Base-by-base conservation (phyloP, 306 rosid species). In the Fragaria nilgerrensis region DNA sequence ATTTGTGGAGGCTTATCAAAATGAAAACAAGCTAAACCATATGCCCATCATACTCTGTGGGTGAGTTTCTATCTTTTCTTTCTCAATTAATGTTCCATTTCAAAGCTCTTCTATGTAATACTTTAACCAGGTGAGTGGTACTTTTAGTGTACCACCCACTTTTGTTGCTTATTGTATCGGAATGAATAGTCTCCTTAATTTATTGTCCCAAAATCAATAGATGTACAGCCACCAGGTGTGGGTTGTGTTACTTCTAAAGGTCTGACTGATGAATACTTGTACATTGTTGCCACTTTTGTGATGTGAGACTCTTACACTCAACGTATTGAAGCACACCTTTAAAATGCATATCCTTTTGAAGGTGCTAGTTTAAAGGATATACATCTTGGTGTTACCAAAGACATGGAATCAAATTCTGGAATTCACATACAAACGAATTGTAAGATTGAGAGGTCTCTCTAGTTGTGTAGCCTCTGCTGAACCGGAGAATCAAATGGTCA, bases 41-140 rank as follows among this genome's bases (percentile, higher is more conserved):
- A 84, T 90, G 91, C 96, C 99, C 23, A 89, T 95, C 75, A 62
- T 95, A 78, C 90, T 95, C 25, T 95, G 99, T 90, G 99, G 99
- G 99, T 95, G 82, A 88, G 47, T 45, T 49, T 53, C 44, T 77
- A 20, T 36, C 73, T 63, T 61, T 66, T 25, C 49, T 23, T 68
- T 47, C 39, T 63, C 3, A 48, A 41, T 52, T 5, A 58, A 70
- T 66, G 76, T 71, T 71, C 52, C 70, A 15, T 22, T 76, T 48
- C 32, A 55, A 75, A 58, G 49, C 61, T 63, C 45, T 69, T 29
- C 4, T 52, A 14, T 43, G n/a, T 68, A 11, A 43, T 29, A 12
- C 7, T 34, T 22, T 29, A 12, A 61, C 37, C 17, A 5, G 19
- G 7, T 58, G 59, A 53, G 56, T 7, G 62, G 62, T 56, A 23